Base-by-base conservation (phyloP, 305 asterid genomes). In the Fraxinus angustifolia region DNA sequence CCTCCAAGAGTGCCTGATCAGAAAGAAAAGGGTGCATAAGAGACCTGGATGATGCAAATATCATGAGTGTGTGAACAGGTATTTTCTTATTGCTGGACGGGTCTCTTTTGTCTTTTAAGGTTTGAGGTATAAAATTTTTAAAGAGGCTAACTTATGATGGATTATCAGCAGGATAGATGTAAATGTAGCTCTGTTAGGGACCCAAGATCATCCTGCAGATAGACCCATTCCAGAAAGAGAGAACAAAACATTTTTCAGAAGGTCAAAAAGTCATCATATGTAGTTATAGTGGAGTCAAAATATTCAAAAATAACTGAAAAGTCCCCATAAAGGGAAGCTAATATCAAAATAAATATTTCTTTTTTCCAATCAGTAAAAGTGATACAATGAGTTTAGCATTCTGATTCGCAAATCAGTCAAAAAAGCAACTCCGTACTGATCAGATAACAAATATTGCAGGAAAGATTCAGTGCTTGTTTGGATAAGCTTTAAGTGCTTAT, bases 1-100 rank as follows among this genome's bases (percentile, higher is more conserved):
- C 91, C 87, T 94, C 98, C 91, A 94, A 83, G 36, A 96, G 93
- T 45, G 97, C 99, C 98, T 96, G 87, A 78, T 58, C 73, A 81
- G 80, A 65, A 83, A 71, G 80, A 80, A 79, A 76, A 80, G 75
- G 84, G 58, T 50, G 72, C 56, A 17, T 81, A 48, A 86, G 78
- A 77, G 78, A 77, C 67, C 75, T 78, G 71, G 30, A 48, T 17
- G 53, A 26, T 28, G 28, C 28, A 77, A 81, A 68, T 53, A 53
- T 40, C 16, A 40, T 11, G 50, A 38, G 2, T 38, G 16, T 40
- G 50, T 40, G 16, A 40, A 40, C 16, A 2, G 50, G 16, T 40
- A 40, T 26, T 62, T 23, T 21, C 16, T 62, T 77, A 7, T 33
- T 71, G 60, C 23, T 56, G 17, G 78, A 62, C 30, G 68, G 82